Evolutionary conservation across 176 grass and related monocot species (phyloP).

Genomic region (Oryza brachyantha): DNA sequence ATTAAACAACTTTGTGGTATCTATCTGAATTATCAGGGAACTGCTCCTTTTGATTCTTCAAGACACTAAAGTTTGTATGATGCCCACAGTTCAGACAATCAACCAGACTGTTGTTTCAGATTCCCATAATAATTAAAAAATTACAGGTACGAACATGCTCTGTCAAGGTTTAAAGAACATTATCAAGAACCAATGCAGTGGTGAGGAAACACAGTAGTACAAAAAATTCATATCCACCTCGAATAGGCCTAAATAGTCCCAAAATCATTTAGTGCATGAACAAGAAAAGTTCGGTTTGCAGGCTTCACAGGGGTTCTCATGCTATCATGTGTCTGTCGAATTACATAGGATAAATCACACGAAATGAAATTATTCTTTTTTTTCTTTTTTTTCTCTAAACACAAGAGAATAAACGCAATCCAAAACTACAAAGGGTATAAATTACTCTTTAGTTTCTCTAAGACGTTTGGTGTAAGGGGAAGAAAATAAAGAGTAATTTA

Average conservation of each 20-base stretch:
- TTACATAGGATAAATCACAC: background rate
- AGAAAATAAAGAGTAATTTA: background rate
- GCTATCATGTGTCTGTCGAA: background rate
- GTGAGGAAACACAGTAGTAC: too few relatives aligned
- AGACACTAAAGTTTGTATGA: background rate
- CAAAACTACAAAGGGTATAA: too few relatives aligned
- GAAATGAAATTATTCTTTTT: background rate
- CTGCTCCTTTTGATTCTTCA: background rate
- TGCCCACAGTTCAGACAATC: background rate
- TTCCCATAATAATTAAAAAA: background rate
- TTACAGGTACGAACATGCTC: background rate
- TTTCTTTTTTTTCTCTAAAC: too few relatives aligned
- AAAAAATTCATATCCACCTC: too few relatives aligned
- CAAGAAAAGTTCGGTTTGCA: background rate
- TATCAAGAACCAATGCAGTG: background rate
- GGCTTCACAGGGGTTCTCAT: background rate
- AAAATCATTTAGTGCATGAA: background rate
- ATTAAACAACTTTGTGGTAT: background rate
- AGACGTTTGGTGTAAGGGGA: too few relatives aligned
- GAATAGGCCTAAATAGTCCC: too few relatives aligned
- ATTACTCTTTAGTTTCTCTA: too few relatives aligned
- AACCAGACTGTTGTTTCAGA: background rate
- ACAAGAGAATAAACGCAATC: too few relatives aligned
- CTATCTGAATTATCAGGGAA: background rate
- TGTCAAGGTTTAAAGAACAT: background rate